phyloP scores from a whole-genome alignment of 352 stramenopile species.

The Blastocystis sp. region DNA sequence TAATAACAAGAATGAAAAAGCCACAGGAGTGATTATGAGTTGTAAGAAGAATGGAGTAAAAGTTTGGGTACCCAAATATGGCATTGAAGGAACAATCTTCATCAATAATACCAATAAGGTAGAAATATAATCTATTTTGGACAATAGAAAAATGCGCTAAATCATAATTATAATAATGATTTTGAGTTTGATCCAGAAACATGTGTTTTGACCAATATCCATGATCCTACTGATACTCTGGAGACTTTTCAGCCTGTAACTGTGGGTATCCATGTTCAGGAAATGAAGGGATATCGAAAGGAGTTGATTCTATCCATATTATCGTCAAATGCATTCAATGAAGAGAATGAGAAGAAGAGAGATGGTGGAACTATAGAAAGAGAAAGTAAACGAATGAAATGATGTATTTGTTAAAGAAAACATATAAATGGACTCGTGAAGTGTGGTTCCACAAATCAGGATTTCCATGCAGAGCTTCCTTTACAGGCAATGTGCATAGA shows the following conservation, averaged over 20 bases:
- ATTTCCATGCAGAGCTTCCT: slow-evolving; percentile 64
- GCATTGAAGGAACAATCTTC: slow-evolving; percentile 92
- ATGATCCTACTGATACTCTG: slow-evolving; percentile 45
- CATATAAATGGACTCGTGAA: slow-evolving; percentile 1
- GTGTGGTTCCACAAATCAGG: slow-evolving; percentile 67
- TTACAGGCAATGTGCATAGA: slow-evolving; percentile 36
- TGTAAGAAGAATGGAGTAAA: slow-evolving; percentile 88
- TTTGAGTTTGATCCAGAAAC: slow-evolving; percentile 62
- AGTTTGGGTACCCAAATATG: slow-evolving; percentile 94
- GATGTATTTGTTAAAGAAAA: slow-evolving; percentile 25
- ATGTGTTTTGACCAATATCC: slow-evolving; percentile 10
- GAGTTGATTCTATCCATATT: slow-evolving; percentile 68
- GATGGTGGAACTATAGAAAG: not conserved
- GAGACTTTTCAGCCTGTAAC: slow-evolving; percentile 70
- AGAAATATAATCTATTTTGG: slow-evolving; percentile 65
- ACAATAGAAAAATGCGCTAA: slow-evolving; percentile 64
- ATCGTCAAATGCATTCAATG: slow-evolving; percentile 14
- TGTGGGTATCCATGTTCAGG: slow-evolving; percentile 68
- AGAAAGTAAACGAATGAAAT: slow-evolving; percentile 53
- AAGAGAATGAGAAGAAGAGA: slow-evolving; percentile 8
- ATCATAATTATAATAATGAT: slow-evolving; percentile 68
- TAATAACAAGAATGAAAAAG: slow-evolving; percentile 78
- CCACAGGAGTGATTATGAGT: slow-evolving; percentile 88
- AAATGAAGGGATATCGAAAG: slow-evolving; percentile 68
- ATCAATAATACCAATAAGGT: slow-evolving; percentile 79